These are phyloP conservation scores for Starmerella apicola DNA, from an alignment of 805 yeast species.

Conservation along the genomic window DNA sequence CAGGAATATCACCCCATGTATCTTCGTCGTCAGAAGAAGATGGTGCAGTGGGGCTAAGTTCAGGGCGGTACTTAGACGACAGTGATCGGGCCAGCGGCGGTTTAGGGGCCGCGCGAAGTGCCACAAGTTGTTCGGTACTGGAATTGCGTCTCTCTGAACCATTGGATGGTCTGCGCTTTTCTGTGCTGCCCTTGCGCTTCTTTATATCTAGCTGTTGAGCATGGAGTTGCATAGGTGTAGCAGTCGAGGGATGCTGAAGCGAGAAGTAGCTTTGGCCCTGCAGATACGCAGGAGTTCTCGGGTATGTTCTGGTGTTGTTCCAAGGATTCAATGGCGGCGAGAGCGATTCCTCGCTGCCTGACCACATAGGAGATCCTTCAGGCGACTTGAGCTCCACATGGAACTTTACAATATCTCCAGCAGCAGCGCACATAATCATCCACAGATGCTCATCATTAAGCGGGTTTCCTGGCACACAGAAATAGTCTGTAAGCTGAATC, in stretches of 20 bases:
- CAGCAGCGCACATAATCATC: constrained; percentile 20
- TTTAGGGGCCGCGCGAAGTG: constrained; percentile 44
- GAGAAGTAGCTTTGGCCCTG: constrained; percentile 19
- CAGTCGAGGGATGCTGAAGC: neutral
- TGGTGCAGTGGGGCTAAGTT: constrained; percentile 19
- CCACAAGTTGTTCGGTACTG: constrained; percentile 36
- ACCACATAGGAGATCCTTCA: constrained; percentile 11
- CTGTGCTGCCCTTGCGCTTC: neutral
- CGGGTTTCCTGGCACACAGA: constrained; percentile 32
- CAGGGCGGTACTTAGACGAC: constrained; percentile 23
- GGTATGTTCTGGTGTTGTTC: constrained; percentile 28
- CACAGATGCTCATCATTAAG: constrained; percentile 23
- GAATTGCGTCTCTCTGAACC: constrained; percentile 19
- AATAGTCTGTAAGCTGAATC: constrained; percentile 57
- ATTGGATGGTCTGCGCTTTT: neutral
- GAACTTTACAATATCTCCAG: constrained; percentile 23
- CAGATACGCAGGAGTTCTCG: constrained; percentile 58
- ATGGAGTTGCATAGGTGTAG: no score
- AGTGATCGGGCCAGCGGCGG: constrained; percentile 28
- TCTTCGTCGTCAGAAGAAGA: constrained; percentile 2
- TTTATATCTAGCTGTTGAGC: neutral
- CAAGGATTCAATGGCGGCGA: constrained; percentile 10
- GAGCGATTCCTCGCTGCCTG: constrained; percentile 15
- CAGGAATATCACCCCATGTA: constrained; percentile 59
- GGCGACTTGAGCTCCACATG: constrained; percentile 18